Percentiles rank a stretch among this genome's conserved stretches.
Evolutionary conservation across 2,329 filamentous ascomycete genomes (phyloP).

Genomic region (Arthrobotrys sphaeroides): DNA sequence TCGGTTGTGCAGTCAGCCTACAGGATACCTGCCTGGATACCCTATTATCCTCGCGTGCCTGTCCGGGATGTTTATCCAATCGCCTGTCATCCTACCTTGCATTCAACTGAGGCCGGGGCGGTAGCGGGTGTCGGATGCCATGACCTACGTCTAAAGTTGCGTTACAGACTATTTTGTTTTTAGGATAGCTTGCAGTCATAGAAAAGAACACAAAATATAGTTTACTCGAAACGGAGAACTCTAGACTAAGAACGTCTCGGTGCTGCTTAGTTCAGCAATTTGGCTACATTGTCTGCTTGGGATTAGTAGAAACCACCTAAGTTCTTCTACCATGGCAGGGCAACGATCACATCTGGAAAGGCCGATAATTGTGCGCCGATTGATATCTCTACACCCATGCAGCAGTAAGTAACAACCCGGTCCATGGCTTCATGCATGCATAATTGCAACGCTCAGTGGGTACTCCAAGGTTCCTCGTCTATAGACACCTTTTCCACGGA

Average conservation of each 20-base stretch:
- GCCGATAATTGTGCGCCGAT: not conserved
- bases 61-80: slow-evolving; percentile 20
- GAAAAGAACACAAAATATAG: not conserved
- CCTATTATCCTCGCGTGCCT: slow-evolving; percentile 12
- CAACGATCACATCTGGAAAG: not conserved
- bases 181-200: not conserved
- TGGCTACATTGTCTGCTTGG: not conserved
- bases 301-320: not conserved
- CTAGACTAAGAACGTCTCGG: slow-evolving; percentile 1
- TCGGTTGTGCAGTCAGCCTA: slow-evolving; percentile 7
- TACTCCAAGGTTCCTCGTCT: not conserved
- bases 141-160: slow-evolving; percentile 17
- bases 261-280: not conserved
- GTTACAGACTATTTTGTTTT: slow-evolving; percentile 6
- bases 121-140: slow-evolving; percentile 1
- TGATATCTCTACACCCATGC: not conserved
- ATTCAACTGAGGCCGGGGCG: not conserved
- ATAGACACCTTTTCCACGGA: not conserved
- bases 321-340: not conserved
- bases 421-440: not conserved
- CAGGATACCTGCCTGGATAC: slow-evolving; percentile 10
- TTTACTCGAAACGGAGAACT: not conserved
- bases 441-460: slow-evolving; percentile 2
- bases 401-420: not conserved
- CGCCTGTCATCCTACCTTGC: not conserved